These are phyloP conservation scores for Mycosphaerella sp. DNA, from an alignment of 2,329 filamentous ascomycete genomes.

Conservation along the genomic window DNA sequence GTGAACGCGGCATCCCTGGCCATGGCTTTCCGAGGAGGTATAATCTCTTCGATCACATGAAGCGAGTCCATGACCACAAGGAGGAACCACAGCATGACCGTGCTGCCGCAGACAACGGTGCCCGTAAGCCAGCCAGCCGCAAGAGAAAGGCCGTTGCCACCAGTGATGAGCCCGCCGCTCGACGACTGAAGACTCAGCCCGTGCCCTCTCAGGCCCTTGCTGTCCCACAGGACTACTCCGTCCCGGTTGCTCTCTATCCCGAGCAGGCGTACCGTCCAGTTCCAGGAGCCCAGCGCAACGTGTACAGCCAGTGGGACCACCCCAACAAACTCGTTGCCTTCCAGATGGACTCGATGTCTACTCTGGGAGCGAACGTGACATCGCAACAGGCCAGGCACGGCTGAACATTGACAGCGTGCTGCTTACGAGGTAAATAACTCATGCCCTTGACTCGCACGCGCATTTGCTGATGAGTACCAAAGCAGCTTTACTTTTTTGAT, in stretches of 20 bases:
- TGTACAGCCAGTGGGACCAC: constrained; percentile 23
- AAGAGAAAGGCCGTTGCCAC: constrained; percentile 27
- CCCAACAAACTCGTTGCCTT: constrained; percentile 23
- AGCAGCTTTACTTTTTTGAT: not conserved
- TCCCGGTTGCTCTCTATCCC: constrained; percentile 5
- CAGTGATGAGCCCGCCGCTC: constrained; percentile 20
- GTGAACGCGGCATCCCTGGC: constrained; percentile 72
- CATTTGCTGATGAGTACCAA: not conserved
- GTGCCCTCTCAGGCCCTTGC: constrained; percentile 10
- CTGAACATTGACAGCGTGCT: constrained; percentile 17
- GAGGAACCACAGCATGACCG: constrained; percentile 19
- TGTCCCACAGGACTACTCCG: constrained; percentile 5
- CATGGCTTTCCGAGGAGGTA: constrained; percentile 92
- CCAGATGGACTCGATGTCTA: constrained; percentile 24
- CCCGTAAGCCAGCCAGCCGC: constrained; percentile 23
- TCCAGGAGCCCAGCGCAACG: constrained; percentile 1
- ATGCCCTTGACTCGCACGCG: not conserved
- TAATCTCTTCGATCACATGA: constrained; percentile 97
- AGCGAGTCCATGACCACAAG: constrained; percentile 70
- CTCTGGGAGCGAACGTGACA: constrained; percentile 24
- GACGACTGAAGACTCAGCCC: constrained; percentile 10
- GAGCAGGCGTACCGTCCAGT: constrained; percentile 1
- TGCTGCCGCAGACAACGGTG: constrained; percentile 4
- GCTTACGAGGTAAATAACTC: not conserved
- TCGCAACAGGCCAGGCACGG: constrained; percentile 25